Base-by-base conservation (phyloP, 148 eudicot species). In the Selenicereus undatus region DNA sequence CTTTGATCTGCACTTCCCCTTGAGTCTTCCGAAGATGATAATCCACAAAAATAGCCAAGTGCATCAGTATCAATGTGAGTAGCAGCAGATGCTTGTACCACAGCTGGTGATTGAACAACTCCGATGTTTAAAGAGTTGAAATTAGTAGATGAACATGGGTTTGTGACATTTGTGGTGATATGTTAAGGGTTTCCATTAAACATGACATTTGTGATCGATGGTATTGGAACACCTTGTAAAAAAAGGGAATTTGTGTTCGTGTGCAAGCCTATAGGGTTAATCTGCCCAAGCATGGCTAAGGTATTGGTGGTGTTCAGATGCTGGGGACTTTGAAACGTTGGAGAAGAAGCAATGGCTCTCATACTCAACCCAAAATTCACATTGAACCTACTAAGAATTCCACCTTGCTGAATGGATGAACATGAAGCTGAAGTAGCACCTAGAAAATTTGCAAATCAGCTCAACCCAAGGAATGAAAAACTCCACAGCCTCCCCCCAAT, bases 401-500 rank as follows among this genome's bases (percentile, higher is more conserved):
- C 84, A 80, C 86, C 76, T 1, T 82, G 29, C 77, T 83, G 81
- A 56, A 86, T 89, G 29, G 88, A 78, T 18, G 78, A n/a, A 43
- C 90, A 56, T 29, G 86, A 65, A 64, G 91, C 39, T 24, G 84
- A 51, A 76, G 75, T 78, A 0, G 84, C 56, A 51, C 84, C 82
- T 7, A 83, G 77, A 76, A 85, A 80, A 75, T 86, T 80, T 86
- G 83, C 89, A 30, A 87, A 21, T n/a, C n/a, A n/a, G n/a, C n/a
- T 62, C 88, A 87, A 20, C 89, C 70, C 45, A 89, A 64, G 66
- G 91, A 75, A 77, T 85, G 89, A 35, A 73, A 86, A 78, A 87
- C 90, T 81, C 93, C 91, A 56, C 81, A 78, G 36, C 88, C 82
- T 56, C 92, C 90, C 22, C 89, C 90, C 13, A 88, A 78, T 36